Evolutionary conservation across 2,329 filamentous ascomycete species (phyloP), one percentile per base, ranked within the genome.

Genomic region (Colletotrichum destructivum): DNA sequence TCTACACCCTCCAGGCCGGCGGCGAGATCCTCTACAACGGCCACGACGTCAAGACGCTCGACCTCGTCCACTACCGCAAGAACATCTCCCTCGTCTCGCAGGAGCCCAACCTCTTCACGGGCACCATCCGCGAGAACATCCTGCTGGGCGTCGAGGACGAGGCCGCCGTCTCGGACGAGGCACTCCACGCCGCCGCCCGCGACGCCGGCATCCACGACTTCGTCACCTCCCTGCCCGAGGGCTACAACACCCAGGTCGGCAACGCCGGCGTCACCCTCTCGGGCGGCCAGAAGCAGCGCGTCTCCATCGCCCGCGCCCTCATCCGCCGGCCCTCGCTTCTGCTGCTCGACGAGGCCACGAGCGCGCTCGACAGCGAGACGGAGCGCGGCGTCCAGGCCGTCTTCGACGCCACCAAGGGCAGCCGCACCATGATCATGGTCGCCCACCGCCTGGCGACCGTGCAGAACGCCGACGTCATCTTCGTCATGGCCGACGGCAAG

Each of bases 181-280:
- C 55, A 1, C 11, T 72, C 9, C 62, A 72, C 18, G 47, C 47
- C 6, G 70, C 70, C 3, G 66, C 66, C 13, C 83, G 84, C 1
- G 81, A 84, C 44, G 88, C 89, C 0, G 89, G 91, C 0, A 91
- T 95, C 72, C 88, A 93, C 75, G 89, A 92, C 1, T 96, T 95
- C 79, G 88, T 96, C 71, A 79, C 81, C 35, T 90, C 88, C 11
- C 86, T 97, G 0, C 88, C 92, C 9, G 81, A 87, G 0, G 91
- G 92, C 1, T 96, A 95, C 80, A 71, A 71, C 49, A 72, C 70
- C 2, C 46, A 51, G 8, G 70, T 72, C 16, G 70, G 70, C 31
- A 59, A 65, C n/a, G 49, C 66, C 2, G 70, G 66, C 8, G 66
- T 72, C 13, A 62, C 70, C 1, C 49, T 90, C 5, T 87, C 84